These are phyloP conservation scores for Penicillium robsamsonii DNA, from an alignment of 495 filamentous ascomycete species.

Conservation along the genomic window DNA sequence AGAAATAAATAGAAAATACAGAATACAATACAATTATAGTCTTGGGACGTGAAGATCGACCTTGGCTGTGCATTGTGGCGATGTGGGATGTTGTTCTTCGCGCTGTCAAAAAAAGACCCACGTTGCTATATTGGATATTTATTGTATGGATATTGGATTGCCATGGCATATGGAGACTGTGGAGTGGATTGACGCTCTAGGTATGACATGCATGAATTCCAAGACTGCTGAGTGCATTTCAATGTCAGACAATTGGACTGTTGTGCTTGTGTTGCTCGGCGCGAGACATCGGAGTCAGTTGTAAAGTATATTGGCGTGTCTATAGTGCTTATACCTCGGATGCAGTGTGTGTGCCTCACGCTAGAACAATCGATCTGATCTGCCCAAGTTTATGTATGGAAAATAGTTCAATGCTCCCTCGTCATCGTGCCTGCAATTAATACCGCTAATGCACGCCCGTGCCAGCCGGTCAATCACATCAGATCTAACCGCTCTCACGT, in stretches of 20 bases:
- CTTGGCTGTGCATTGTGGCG: constrained; percentile 11
- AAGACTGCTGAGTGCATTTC: constrained; percentile 10
- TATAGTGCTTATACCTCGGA: background rate
- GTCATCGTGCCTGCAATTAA: constrained; percentile 6
- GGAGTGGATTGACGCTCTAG: constrained; percentile 10
- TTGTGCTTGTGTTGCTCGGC: constrained; percentile 14
- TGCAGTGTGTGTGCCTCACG: background rate
- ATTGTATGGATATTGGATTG: background rate
- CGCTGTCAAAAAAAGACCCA: constrained; percentile 2
- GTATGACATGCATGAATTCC: constrained; percentile 32
- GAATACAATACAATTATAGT: background rate
- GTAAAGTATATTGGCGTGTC: background rate
- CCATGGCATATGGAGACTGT: background rate
- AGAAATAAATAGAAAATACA: background rate
- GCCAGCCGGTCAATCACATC: constrained; percentile 25
- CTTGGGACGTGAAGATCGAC: background rate
- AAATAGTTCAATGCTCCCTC: background rate
- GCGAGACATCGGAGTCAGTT: constrained; percentile 1
- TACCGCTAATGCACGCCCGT: constrained; percentile 30
- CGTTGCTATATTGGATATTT: background rate
- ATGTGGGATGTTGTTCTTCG: constrained; percentile 1
- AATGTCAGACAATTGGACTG: constrained; percentile 3
- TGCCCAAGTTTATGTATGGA: constrained; percentile 5
- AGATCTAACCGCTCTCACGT: constrained; percentile 26
- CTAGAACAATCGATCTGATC: constrained; percentile 9